These are phyloP conservation scores for Herpetomonas samuelpessoai DNA, from an alignment of 208 protist genomes.

Conservation along the genomic window DNA sequence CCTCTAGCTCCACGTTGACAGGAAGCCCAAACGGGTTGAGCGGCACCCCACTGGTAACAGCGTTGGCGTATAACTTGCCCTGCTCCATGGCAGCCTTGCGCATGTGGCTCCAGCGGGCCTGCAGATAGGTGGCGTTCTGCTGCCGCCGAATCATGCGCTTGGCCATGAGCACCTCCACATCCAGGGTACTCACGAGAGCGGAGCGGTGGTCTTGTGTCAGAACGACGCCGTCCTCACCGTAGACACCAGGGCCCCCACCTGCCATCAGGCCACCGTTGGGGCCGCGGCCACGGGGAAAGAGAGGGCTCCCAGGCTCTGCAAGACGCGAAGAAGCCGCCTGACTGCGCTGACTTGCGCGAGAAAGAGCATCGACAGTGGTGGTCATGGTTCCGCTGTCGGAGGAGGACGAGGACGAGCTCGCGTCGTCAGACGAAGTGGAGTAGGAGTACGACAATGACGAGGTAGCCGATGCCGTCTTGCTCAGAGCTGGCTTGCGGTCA, in stretches of 20 bases:
- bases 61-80: not conserved
- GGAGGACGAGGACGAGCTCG: not conserved
- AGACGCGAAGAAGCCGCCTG: not conserved
- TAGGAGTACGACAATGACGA: constrained; percentile 6
- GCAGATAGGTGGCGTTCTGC: constrained; percentile 21
- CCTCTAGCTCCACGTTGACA: not conserved
- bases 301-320: not conserved
- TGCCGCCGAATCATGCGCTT: constrained; percentile 14
- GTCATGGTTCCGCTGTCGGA: not conserved
- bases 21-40: not conserved
- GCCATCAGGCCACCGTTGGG: too few relatives aligned
- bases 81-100: not conserved
- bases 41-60: not conserved
- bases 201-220: constrained; percentile 29
- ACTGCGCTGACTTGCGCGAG: not conserved
- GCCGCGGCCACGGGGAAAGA: not conserved
- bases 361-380: not conserved
- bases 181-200: constrained; percentile 28
- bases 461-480: too few relatives aligned
- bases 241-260: not conserved
- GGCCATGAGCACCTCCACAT: constrained; percentile 37
- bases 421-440: not conserved
- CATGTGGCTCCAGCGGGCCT: constrained; percentile 10
- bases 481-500: too few relatives aligned
- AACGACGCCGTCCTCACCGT: not conserved